Base-by-base conservation (phyloP, 73 alveolate species). In the Paraurostyla sp. region DNA sequence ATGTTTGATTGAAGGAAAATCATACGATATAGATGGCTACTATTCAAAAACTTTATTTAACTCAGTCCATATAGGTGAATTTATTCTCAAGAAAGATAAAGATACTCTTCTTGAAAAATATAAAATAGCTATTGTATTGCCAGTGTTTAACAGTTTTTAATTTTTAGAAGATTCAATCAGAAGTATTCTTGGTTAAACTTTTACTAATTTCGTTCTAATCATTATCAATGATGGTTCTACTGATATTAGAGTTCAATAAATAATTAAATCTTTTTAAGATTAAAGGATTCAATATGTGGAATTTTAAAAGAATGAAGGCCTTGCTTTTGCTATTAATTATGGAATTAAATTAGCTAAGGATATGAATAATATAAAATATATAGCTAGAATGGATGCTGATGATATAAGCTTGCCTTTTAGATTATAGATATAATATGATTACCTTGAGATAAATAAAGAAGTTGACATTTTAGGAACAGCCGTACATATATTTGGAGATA, bases 211-310 rank as follows among this genome's bases (percentile, higher is more conserved):
- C 65, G 95, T 82, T 54, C 83, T 96, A n/a, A 65, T 96, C 35
- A 80, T 91, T 45, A 93, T 94, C n/a, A 94, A 96, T 85, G 99
- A 96, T 78, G 95, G 95, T 23, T 96, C 99, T 50, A 60, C 83
- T n/a, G 91, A 83, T 80, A 35, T 38, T 1, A 32, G 89, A 25
- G 57, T 89, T 16, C 49, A 29, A 57, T 42, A 6, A 71, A 22
- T 43, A 35, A 23, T 25, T 4, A 48, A 49, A 29, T 71, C 85
- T 63, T 46, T 54, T 15, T 3, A 56, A 42, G 59, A 46, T 41
- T 48, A 80, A n/a, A 30, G 71, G n/a, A 75, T 87, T 4, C 35
- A 38, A 59, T 82, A 71, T 15, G 29, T 54, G 22, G 25, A 36
- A 45, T 46, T 3, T 29, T 68, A 59, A 20, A 35, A 49, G 16